phyloP scores from a whole-genome alignment of 148 eudicot species.

The Fagopyrum tataricum region DNA sequence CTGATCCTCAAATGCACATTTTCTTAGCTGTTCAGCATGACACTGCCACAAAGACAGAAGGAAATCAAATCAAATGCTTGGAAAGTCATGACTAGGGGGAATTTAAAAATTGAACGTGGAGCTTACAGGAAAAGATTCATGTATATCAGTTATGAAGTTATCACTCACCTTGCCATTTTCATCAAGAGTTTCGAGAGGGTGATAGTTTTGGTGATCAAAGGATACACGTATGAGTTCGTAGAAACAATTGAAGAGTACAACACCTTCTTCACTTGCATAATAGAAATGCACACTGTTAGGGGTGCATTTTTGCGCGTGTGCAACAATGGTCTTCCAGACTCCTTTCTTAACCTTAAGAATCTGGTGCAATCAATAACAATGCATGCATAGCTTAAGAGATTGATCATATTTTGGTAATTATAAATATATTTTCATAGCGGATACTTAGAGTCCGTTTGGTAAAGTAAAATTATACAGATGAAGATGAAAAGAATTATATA shows the following conservation, averaged over 20 bases:
- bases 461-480: no score
- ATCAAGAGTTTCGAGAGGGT: not conserved
- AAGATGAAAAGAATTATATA: no score
- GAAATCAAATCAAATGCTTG: not conserved
- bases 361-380: not conserved
- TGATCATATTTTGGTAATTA: not conserved
- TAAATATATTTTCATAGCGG: no score
- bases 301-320: not conserved
- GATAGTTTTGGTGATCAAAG: not conserved
- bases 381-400: not conserved
- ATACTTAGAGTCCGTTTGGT: no score
- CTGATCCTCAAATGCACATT: not conserved
- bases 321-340: not conserved
- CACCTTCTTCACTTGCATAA: not conserved
- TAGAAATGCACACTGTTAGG: not conserved
- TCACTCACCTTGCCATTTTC: constrained; percentile 1
- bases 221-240: not conserved
- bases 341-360: not conserved
- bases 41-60: not conserved
- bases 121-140: not conserved
- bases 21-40: not conserved
- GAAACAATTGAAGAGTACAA: not conserved
- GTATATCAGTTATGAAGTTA: not conserved
- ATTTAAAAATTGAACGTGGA: no score
- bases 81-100: not conserved